Conservation (phyloP, 2,329 filamentous ascomycete species). For the Nemania sp. region DNA sequence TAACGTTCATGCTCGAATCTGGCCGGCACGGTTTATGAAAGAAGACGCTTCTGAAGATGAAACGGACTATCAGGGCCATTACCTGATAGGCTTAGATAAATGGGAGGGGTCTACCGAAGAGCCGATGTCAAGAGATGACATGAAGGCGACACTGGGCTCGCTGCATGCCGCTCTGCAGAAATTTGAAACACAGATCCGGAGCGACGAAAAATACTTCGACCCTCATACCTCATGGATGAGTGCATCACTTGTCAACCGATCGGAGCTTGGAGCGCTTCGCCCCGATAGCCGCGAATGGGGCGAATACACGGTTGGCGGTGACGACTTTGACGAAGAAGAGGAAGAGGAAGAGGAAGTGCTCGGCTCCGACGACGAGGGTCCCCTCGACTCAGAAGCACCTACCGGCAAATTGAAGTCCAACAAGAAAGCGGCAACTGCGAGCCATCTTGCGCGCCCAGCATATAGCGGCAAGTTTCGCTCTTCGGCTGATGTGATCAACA, state of each 20-base stretch:
- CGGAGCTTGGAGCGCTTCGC: constrained; percentile 48
- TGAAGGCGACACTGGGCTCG: constrained; percentile 47
- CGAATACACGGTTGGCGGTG: constrained; percentile 47
- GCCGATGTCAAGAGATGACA: constrained; percentile 46
- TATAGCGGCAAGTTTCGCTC: constrained; percentile 57
- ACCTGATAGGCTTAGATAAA: constrained; percentile 62
- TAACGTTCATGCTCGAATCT: constrained; percentile 59
- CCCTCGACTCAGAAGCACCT: constrained; percentile 32
- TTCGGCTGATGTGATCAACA: constrained; percentile 61
- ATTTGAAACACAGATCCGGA: constrained; percentile 54
- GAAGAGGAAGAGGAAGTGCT: constrained; percentile 48
- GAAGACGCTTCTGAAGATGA: constrained; percentile 33
- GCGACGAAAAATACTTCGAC: constrained; percentile 55
- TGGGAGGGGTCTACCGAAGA: constrained; percentile 31
- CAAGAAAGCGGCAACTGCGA: constrained; percentile 21
- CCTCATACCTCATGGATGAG: constrained; percentile 54
- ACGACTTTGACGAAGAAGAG: constrained; percentile 42
- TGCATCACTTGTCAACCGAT: constrained; percentile 44
- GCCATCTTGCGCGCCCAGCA: constrained; percentile 35
- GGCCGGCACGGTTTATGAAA: constrained; percentile 64
- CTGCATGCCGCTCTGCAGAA: constrained; percentile 51
- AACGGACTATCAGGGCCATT: constrained; percentile 62
- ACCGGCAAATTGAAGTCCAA: constrained; percentile 32
- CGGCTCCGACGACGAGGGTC: constrained; percentile 41
- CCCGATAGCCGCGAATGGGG: constrained; percentile 57